Conservation (phyloP, 108 stramenopile species). For the Schizochytrium sp. region DNA sequence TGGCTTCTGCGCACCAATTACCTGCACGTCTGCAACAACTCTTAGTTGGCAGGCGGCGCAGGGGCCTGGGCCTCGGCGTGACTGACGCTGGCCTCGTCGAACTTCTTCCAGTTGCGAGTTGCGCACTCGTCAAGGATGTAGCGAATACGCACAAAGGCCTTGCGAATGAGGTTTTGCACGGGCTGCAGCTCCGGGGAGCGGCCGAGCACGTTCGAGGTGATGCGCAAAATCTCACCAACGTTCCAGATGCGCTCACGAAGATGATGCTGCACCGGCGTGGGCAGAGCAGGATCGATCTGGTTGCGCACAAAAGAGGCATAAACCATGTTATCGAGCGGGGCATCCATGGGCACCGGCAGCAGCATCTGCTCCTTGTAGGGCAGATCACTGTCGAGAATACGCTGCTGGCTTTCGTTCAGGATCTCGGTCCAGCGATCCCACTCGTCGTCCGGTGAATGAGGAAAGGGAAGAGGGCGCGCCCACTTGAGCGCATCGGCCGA, state of each 20-base stretch:
- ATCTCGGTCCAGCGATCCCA: slow-evolving; percentile 11
- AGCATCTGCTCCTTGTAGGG: slow-evolving; percentile 17
- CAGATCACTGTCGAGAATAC: not conserved
- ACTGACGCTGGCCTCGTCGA: not conserved
- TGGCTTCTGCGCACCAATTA: too few species aligned
- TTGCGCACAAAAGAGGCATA: slow-evolving; percentile 16
- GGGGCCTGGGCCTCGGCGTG: not conserved
- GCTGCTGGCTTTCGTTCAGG: slow-evolving; percentile 12
- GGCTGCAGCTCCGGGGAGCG: slow-evolving; percentile 10
- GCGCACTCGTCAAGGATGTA: slow-evolving; percentile 5
- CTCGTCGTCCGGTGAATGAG: not conserved
- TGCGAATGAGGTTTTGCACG: not conserved
- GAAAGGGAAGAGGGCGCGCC: not conserved
- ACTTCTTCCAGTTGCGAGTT: slow-evolving; percentile 12
- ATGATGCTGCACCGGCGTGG: slow-evolving; percentile 1
- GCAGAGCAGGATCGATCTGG: not conserved
- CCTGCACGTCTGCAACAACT: too few species aligned
- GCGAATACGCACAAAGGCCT: slow-evolving; percentile 6
- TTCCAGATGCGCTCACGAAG: slow-evolving; percentile 14
- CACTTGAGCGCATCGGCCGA: not conserved
- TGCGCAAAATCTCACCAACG: not conserved
- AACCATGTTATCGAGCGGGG: not conserved
- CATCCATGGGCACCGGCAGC: not conserved
- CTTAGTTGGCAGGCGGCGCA: too few species aligned
- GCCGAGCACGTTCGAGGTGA: not conserved